Evolutionary conservation across 2,329 filamentous ascomycete species (phyloP).

Genomic region (Pseudogymnoascus sp.): DNA sequence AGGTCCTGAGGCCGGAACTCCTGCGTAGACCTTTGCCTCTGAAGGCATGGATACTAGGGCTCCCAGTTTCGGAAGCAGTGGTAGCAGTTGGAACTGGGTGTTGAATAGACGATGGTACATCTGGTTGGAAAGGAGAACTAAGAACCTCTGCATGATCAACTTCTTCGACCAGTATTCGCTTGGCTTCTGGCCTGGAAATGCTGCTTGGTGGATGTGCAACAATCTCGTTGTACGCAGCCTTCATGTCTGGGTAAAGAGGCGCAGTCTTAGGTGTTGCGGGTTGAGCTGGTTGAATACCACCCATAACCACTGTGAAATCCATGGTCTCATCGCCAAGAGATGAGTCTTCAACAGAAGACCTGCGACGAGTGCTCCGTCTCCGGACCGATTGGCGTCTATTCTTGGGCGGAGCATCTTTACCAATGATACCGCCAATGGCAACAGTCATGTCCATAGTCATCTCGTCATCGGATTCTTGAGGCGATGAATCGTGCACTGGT

Average conservation of each 20-base stretch:
- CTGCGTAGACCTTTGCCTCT: slow-evolving; percentile 41
- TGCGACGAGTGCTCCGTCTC: slow-evolving; percentile 30
- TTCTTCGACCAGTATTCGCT: slow-evolving; percentile 51
- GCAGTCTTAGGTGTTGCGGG: slow-evolving; percentile 31
- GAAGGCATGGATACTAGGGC: slow-evolving; percentile 46
- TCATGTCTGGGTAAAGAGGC: slow-evolving; percentile 13
- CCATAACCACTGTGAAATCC: slow-evolving; percentile 49
- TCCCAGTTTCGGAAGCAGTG: slow-evolving; percentile 40
- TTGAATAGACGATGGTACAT: slow-evolving; percentile 24
- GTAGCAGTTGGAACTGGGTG: slow-evolving; percentile 28
- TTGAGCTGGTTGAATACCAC: slow-evolving; percentile 38
- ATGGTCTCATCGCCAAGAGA: slow-evolving; percentile 33
- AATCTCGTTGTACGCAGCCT: not conserved
- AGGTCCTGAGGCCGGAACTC: slow-evolving; percentile 35
- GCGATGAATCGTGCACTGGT: not conserved
- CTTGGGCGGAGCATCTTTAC: slow-evolving; percentile 15
- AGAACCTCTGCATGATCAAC: slow-evolving; percentile 39
- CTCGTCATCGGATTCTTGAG: slow-evolving; percentile 15
- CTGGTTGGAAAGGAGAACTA: slow-evolving; percentile 35
- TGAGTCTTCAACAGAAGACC: slow-evolving; percentile 26
- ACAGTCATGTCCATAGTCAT: slow-evolving; percentile 45
- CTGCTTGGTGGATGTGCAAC: not conserved
- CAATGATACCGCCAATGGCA: slow-evolving; percentile 44
- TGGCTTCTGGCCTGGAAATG: slow-evolving; percentile 33
- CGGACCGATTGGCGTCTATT: slow-evolving; percentile 27